These are phyloP conservation scores for Coccomyxa subellipsoidea DNA, from an alignment of 163 green algal species.

Conservation along the genomic window DNA sequence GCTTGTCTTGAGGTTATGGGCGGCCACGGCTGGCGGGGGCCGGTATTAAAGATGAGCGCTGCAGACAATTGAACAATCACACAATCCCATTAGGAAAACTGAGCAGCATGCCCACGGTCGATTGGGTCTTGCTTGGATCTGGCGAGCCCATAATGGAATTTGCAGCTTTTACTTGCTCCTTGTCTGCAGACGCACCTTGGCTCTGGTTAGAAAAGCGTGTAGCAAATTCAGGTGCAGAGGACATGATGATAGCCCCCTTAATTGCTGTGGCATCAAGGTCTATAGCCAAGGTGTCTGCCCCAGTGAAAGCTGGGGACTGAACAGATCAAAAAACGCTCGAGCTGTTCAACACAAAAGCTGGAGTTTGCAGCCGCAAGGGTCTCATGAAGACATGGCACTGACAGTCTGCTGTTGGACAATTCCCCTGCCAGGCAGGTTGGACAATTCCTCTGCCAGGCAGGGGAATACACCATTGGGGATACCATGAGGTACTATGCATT, in stretches of 20 bases:
- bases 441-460: too few relatives aligned
- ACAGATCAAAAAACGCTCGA: background rate
- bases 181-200: background rate
- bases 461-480: too few relatives aligned
- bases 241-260: too few relatives aligned
- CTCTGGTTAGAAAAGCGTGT: background rate
- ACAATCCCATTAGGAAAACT: background rate
- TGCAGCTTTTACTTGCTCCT: background rate
- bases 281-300: background rate
- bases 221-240: too few relatives aligned
- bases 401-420: background rate
- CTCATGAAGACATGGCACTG: background rate
- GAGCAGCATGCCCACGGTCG: too few relatives aligned
- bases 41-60: too few relatives aligned
- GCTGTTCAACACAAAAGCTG: too few relatives aligned
- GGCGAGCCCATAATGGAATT: constrained; percentile 9
- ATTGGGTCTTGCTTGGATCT: constrained; percentile 2
- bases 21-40: too few relatives aligned
- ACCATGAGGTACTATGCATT: too few relatives aligned
- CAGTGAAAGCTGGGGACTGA: background rate
- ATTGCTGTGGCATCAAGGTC: too few relatives aligned
- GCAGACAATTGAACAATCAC: too few relatives aligned
- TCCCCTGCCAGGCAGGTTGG: background rate
- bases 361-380: background rate
- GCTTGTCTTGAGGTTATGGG: too few relatives aligned